These are phyloP conservation scores for Lachancea dasiensis DNA, from an alignment of 805 yeast genomes.

Conservation along the genomic window DNA sequence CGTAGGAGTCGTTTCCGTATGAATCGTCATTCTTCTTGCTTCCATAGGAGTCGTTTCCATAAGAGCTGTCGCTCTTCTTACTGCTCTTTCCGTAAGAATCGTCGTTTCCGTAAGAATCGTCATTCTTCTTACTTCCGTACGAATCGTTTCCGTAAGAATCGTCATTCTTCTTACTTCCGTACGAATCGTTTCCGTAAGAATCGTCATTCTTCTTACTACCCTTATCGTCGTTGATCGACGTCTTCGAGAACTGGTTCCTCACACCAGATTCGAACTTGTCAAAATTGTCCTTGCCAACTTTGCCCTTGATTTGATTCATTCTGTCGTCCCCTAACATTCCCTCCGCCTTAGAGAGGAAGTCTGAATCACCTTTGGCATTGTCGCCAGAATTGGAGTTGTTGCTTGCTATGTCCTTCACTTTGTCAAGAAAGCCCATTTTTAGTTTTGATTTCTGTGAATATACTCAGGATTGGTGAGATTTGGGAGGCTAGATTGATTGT, in stretches of 20 bases:
- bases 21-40: constrained; percentile 15
- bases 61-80: constrained; percentile 18
- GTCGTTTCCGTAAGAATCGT: constrained; percentile 23
- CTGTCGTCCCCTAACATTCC: constrained; percentile 13
- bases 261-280: constrained; percentile 27
- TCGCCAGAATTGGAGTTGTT: constrained; percentile 10
- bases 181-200: constrained; percentile 22
- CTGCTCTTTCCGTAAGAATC: constrained; percentile 17
- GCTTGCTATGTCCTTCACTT: constrained; percentile 35
- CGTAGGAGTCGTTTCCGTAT: constrained; percentile 26
- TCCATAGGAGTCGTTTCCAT: constrained; percentile 19
- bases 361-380: constrained; percentile 17
- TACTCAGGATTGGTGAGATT: constrained; percentile 6
- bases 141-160: constrained; percentile 18
- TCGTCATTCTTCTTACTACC: constrained; percentile 17
- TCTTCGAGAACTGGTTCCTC: constrained; percentile 26
- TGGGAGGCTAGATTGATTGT: background rate
- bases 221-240: constrained; percentile 19
- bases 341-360: constrained; percentile 24
- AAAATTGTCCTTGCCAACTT: constrained; percentile 24
- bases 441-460: no score
- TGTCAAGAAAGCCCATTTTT: constrained; percentile 41
- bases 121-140: constrained; percentile 3
- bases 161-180: constrained; percentile 11
- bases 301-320: constrained; percentile 15